Base-by-base conservation (phyloP, 140 eudicot species). In the Bidens hawaiensis region DNA sequence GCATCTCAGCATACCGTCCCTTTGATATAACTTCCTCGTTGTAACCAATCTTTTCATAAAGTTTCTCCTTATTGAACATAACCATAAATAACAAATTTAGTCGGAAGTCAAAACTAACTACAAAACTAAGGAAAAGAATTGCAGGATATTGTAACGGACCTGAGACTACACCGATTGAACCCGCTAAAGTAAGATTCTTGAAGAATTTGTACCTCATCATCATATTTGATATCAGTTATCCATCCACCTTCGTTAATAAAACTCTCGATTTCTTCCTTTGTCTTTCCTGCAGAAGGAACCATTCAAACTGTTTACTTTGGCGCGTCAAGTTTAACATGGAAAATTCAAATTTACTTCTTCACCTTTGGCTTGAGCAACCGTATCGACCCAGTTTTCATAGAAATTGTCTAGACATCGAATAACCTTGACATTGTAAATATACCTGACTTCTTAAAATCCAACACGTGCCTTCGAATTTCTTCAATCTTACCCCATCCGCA, bases 401-500 rank as follows among this genome's bases (percentile, higher is more conserved):
- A 62, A 10, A 17, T 81, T 71, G 75, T 93, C 96, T 46, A 93
- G n/a, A n/a, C n/a, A n/a, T n/a, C n/a, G n/a, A n/a, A n/a, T n/a
- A n/a, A n/a, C n/a, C n/a, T 80, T 81, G 88, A 70, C 50, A 83
- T 74, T 24, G 94, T 81, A 69, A 93, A 36, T 36, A 4, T 48
- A 88, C 98, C 98, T 84, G 98, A 91, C 78, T 87, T 91, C 70
- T 76, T 78, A 26, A 84, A 91, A 62, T 84, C 93, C 89, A 87
- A 64, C 62, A 91, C 79, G 69, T 91, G 98, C 65, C 98, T 77
- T 59, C 84, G 76, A 63, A 91, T 87, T 78, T 91, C 98, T 81
- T 91, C 98, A 51, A 91, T 82, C 42, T 82, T 91, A 27, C 87
- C 98, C 98, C 98, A 91, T 25, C 96, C 98, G 74, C 96, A 87